phyloP scores from a whole-genome alignment of 2,329 filamentous ascomycete species.

The Berkeleyomyces basicola region DNA sequence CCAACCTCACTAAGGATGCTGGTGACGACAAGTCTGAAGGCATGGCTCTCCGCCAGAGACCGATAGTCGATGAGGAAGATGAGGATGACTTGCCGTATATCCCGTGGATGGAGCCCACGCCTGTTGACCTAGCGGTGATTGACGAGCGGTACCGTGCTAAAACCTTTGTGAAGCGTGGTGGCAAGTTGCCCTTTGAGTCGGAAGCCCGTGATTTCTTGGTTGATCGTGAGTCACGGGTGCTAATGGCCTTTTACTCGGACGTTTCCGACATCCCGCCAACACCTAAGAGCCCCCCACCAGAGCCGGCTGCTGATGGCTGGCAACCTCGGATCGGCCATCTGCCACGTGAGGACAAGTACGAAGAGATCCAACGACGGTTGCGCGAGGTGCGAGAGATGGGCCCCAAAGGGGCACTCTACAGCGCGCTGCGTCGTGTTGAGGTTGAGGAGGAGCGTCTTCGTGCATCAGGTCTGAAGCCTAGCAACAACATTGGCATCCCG shows the following conservation, averaged over 20 bases:
- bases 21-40: conserved; percentile 58
- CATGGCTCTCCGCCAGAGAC: conserved; percentile 46
- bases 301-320: conserved; percentile 17
- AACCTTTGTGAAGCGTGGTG: conserved; percentile 38
- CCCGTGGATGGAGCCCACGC: conserved; percentile 33
- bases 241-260: conserved; percentile 44
- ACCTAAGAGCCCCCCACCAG: conserved; percentile 35
- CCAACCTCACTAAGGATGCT: conserved; percentile 54
- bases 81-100: conserved; percentile 39
- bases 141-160: conserved; percentile 29
- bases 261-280: conserved; percentile 37
- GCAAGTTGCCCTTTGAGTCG: conserved; percentile 33
- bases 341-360: conserved; percentile 26
- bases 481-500: neutral
- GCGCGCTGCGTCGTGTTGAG: conserved; percentile 29
- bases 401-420: conserved; percentile 25
- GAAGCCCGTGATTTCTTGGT: conserved; percentile 39
- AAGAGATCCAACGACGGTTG: conserved; percentile 34
- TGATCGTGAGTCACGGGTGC: conserved; percentile 39
- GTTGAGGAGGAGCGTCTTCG: conserved; percentile 22
- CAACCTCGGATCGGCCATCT: conserved; percentile 22
- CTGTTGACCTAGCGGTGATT: conserved; percentile 31
- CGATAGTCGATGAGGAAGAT: conserved; percentile 38
- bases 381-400: conserved; percentile 31
- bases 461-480: conserved; percentile 14